A percentile compares a stretch with the other conserved stretches of the same genome.
phyloP scores from a whole-genome alignment of 495 filamentous ascomycete species.

The Bathelium albidoporum region DNA sequence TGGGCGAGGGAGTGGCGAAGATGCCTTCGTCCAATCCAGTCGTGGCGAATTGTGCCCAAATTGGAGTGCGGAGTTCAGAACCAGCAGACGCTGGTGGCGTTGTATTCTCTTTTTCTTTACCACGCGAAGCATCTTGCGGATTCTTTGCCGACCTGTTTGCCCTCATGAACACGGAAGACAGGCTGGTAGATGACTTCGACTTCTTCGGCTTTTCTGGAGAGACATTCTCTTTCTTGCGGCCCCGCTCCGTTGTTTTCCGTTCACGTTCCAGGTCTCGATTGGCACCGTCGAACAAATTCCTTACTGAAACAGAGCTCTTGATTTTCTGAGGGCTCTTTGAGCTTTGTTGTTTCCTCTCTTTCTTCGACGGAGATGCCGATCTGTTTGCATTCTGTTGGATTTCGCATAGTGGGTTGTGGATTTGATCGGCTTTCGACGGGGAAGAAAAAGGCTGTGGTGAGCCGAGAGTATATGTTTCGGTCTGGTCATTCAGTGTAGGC shows the following conservation, averaged over 20 bases:
- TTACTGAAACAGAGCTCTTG: background rate
- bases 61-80: slow-evolving; percentile 51
- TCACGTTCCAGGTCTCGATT: background rate
- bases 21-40: slow-evolving; percentile 32
- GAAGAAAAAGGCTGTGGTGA: background rate
- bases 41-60: slow-evolving; percentile 61
- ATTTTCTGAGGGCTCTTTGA: background rate
- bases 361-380: background rate
- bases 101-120: slow-evolving; percentile 72
- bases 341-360: background rate
- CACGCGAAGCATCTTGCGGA: slow-evolving; percentile 27
- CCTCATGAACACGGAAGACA: slow-evolving; percentile 53
- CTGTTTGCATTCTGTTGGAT: background rate
- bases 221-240: slow-evolving; percentile 38
- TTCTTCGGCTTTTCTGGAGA: slow-evolving; percentile 57
- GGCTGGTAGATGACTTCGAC: slow-evolving; percentile 71
- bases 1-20: slow-evolving; percentile 12
- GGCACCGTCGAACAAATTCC: background rate
- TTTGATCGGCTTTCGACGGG: background rate
- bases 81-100: slow-evolving; percentile 46
- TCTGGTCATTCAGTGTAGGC: background rate
- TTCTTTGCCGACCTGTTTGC: slow-evolving; percentile 49
- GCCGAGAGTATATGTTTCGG: background rate
- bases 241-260: slow-evolving; percentile 22
- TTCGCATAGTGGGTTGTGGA: background rate